These are phyloP conservation scores for Nicotiana undulata DNA, from an alignment of 257 asterid genomes.

Conservation along the genomic window DNA sequence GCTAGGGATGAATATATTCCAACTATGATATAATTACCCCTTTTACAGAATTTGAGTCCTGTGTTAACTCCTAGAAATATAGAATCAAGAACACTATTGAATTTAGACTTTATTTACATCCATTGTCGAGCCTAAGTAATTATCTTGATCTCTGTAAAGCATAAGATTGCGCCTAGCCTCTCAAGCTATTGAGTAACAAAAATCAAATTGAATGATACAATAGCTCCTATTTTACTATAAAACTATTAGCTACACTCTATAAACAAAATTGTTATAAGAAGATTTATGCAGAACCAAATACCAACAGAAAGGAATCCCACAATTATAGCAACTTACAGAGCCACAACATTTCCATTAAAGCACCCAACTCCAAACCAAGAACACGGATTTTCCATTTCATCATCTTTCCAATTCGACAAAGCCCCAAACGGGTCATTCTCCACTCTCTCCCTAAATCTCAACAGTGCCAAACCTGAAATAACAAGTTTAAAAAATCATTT, in stretches of 20 bases:
- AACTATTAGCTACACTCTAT: neutral
- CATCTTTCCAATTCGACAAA: constrained; percentile 58
- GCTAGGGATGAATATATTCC: neutral
- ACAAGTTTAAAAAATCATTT: neutral
- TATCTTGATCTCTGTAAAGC: neutral
- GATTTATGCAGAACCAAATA: too few relatives aligned
- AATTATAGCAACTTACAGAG: constrained; percentile 46
- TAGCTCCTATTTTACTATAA: neutral
- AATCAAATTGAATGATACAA: neutral
- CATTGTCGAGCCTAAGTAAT: neutral
- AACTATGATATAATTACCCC: neutral
- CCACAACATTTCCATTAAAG: constrained; percentile 48
- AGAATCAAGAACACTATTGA: neutral
- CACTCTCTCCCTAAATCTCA: constrained; percentile 53
- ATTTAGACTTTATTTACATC: neutral
- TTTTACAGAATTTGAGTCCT: neutral
- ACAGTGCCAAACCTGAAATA: constrained; percentile 52
- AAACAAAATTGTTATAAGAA: neutral
- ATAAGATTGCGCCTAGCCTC: neutral
- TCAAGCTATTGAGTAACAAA: neutral
- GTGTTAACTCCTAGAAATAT: neutral
- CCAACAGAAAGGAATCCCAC: too few relatives aligned
- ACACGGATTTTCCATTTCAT: constrained; percentile 56
- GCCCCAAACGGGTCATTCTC: constrained; percentile 56
- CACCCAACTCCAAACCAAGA: constrained; percentile 80